These are phyloP conservation scores for Diatrype stigma DNA, from an alignment of 2,329 filamentous ascomycete species.

Conservation along the genomic window DNA sequence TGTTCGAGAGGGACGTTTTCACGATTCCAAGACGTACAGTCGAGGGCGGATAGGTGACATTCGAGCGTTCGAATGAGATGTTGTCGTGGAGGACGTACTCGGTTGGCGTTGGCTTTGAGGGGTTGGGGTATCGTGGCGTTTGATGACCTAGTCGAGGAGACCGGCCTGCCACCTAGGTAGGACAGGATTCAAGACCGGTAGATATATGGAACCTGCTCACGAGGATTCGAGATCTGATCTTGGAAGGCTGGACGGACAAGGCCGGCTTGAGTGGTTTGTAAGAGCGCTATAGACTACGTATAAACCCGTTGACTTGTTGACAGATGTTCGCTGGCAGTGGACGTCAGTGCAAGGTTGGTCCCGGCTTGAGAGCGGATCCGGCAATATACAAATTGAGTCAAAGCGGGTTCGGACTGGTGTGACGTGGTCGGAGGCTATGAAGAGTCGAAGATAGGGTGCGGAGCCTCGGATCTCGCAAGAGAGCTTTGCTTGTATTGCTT, in stretches of 20 bases:
- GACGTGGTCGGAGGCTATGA: slow-evolving; percentile 26
- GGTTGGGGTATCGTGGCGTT: slow-evolving; percentile 16
- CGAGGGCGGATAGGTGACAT: neutral
- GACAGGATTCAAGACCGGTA: slow-evolving; percentile 11
- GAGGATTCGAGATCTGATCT: slow-evolving; percentile 21
- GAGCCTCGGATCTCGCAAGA: neutral
- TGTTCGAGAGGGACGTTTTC: neutral
- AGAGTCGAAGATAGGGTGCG: slow-evolving; percentile 11
- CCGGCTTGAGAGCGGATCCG: slow-evolving; percentile 24
- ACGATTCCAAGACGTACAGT: slow-evolving; percentile 1
- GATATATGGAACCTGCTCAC: slow-evolving; percentile 31
- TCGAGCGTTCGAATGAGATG: neutral
- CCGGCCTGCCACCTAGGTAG: slow-evolving; percentile 20
- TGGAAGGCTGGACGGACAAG: slow-evolving; percentile 29
- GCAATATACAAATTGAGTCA: slow-evolving; percentile 22
- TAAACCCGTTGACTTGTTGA: slow-evolving; percentile 36
- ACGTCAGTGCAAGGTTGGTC: slow-evolving; percentile 19
- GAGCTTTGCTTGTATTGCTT: neutral
- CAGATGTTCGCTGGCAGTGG: slow-evolving; percentile 15
- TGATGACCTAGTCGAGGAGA: slow-evolving; percentile 21
- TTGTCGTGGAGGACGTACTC: neutral
- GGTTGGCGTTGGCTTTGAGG: slow-evolving; percentile 1
- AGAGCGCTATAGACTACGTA: slow-evolving; percentile 23
- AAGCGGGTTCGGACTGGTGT: slow-evolving; percentile 15
- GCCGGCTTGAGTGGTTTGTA: slow-evolving; percentile 33